Evolutionary conservation across 129 eudicot genomes (phyloP).

Genomic region (Scalesia atractyloides): DNA sequence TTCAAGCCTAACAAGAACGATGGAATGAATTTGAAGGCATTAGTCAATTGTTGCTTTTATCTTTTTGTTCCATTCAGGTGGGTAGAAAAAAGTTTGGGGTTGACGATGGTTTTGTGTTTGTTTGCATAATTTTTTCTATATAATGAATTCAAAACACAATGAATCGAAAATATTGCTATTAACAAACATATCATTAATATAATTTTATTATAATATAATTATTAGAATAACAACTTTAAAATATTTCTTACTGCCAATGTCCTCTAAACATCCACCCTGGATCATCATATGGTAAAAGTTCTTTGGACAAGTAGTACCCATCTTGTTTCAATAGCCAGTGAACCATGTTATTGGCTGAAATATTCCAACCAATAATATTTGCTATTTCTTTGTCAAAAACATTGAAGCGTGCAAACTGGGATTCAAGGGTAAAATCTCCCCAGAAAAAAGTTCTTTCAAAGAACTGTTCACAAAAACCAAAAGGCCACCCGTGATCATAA

Average conservation of each 20-base stretch:
- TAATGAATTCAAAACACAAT: not conserved
- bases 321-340: not conserved
- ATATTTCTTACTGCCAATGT: not conserved
- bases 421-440: constrained; percentile 3
- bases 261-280: constrained; percentile 4
- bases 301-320: constrained; percentile 23
- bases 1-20: too few relatives aligned
- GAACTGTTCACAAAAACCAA: constrained; percentile 5
- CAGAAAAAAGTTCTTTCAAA: not conserved
- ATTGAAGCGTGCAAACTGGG: not conserved
- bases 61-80: too few relatives aligned
- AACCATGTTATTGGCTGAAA: too few relatives aligned
- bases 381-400: not conserved
- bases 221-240: not conserved
- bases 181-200: not conserved
- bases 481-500: not conserved
- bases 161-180: not conserved
- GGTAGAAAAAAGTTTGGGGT: too few relatives aligned
- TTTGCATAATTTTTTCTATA: too few relatives aligned
- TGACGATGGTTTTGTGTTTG: too few relatives aligned
- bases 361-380: too few relatives aligned
- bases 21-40: too few relatives aligned
- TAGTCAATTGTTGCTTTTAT: too few relatives aligned
- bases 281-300: not conserved
- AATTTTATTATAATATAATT: not conserved